Base-by-base conservation (phyloP, 768 basidiomycete species). In the Lactarius sp. region DNA sequence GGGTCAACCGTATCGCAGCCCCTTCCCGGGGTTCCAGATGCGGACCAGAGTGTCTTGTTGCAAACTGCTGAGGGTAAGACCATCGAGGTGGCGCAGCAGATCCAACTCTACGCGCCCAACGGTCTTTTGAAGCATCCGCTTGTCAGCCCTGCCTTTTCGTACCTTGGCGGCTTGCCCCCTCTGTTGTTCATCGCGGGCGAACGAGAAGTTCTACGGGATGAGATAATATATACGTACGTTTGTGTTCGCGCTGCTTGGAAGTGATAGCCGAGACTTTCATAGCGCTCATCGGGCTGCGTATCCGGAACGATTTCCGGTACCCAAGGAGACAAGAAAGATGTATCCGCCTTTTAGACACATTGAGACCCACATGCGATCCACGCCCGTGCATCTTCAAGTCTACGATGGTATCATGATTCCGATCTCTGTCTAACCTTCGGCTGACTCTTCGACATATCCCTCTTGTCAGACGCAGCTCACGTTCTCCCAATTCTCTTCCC, bases 211-310 rank as follows among this genome's bases (percentile, higher is more conserved):
- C 74, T 98, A 49, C 79, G 94, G 59, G 96, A 98, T 71, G 96
- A 98, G 74, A 85, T 92, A 39, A 84, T 98, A 36, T 98, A 92
- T 71, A 76, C 82, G 92, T 91, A 54, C 66, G 86, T 79, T 39
- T 4, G 62, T 27, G n/a, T 14, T 22, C 56, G 36, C 51, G 14
- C 9, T n/a, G 36, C 22, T 2, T 13, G 20, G 12, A 39, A 22
- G 22, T 55, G 34, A 36, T 47, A 34, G 4, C 46, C 20, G 13
- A 52, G 57, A 18, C 42, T 7, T 9, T 47, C 20, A 20, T 37
- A 91, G 89, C 9, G 94, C 96, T 0, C 96, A 98, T 71, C 93
- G 89, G 71, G 97, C 96, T 36, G 92, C 92, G 3, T 75, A 91
- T 71, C 97, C 97, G 0, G 81, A 83, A 4, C 79, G 77, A 65